A percentile compares a stretch with the other conserved stretches of the same genome.
Conservation (phyloP, 305 asterid species). For the Fraxinus angustifolia region DNA sequence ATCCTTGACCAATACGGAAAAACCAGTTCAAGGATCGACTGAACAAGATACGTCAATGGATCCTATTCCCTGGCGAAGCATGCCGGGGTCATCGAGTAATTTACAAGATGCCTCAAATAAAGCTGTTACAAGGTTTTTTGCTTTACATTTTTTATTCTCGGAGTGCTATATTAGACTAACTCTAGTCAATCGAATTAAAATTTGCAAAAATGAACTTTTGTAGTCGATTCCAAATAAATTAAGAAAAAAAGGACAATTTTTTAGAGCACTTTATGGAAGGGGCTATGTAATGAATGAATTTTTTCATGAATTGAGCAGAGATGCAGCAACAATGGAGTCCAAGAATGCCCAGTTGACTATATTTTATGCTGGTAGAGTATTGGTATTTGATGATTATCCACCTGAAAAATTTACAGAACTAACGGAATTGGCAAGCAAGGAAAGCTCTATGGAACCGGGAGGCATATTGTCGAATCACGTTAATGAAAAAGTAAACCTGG, state of each 20-base stretch:
- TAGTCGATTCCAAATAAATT: background rate
- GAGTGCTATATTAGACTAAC: background rate
- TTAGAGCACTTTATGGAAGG: background rate
- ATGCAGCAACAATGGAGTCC: constrained; percentile 22
- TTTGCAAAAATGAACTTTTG: background rate
- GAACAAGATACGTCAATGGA: background rate
- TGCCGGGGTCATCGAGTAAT: background rate
- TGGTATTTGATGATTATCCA: constrained; percentile 61
- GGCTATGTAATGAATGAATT: background rate
- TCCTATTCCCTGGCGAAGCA: background rate
- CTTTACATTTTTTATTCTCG: background rate
- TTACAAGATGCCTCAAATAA: constrained; percentile 24
- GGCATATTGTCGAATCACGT: constrained; percentile 25
- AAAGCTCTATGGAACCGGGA: constrained; percentile 30
- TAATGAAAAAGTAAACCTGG: constrained; percentile 24
- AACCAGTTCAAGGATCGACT: background rate
- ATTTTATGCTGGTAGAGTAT: constrained; percentile 57
- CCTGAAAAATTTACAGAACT: constrained; percentile 56
- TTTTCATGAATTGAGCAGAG: constrained; percentile 32
- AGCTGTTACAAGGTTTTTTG: constrained; percentile 37
- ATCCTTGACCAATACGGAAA: constrained; percentile 1
- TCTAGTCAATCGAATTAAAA: background rate
- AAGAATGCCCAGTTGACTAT: constrained; percentile 57
- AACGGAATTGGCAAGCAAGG: constrained; percentile 44
- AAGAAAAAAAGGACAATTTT: background rate